Base-by-base conservation (phyloP, 768 basidiomycete species). In the Tricholoma bakamatsutake region DNA sequence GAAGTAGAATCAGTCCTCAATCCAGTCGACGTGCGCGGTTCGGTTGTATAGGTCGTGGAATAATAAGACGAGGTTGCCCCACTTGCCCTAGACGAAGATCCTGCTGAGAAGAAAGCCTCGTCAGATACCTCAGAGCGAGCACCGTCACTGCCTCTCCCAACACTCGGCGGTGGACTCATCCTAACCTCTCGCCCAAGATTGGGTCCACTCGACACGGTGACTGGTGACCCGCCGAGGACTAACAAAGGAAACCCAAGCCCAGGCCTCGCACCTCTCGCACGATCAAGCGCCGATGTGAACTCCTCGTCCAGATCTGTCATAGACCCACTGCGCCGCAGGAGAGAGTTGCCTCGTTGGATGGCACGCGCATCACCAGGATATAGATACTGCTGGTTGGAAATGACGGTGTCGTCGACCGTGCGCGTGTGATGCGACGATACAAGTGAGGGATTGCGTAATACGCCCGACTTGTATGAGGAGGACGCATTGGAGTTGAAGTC, bases 331-430 rank as follows among this genome's bases (percentile, higher is more conserved):
- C 87, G 65, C n/a, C 76, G 66, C n/a, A 73, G 62, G 18, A 73
- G 55, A 3, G 71, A 71, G 21, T 70, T 71, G 5, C 73, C 68
- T 24, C 77, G 76, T 7, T 81, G 80, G 57, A 93, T 92, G 12
- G 83, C 84, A 7, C 90, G 80, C 15, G 80, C 78, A 61, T 89
- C 90, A 2, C 87, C 85, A 6, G 80, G 84, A 65, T 90, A 89
- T 5, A 88, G 71, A 58, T 87, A 87, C 10, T 80, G 80, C 50
- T 82, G 80, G 34, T 80, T 78, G 7, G 80, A 80, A 24, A 91
- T 82, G 7, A 81, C 86, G 0, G 73, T 83, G 58, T 93, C 90
- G 61, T 93, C 90, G 5, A 84, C 80, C 3, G 89, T 87, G 21
- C 83, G 82, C 3, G 76, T 78, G 57, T 83, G 83, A 57, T 84